Base-by-base conservation (phyloP, 1,284 basidiomycete genomes). In the Veloporphyrellus conicus region DNA sequence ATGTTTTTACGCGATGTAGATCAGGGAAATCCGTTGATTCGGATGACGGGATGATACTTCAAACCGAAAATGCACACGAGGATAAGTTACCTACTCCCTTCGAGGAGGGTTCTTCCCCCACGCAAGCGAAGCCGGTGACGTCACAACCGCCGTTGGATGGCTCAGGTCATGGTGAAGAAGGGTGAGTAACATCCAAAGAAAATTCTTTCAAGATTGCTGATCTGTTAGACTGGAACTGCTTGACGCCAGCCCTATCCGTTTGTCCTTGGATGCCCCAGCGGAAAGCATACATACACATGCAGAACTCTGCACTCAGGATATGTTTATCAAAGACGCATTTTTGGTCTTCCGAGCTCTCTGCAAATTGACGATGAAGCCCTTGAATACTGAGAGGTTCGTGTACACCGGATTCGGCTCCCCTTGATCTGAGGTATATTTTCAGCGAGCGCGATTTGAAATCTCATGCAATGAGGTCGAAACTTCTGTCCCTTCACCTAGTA, bases 281-380 rank as follows among this genome's bases (percentile, higher is more conserved):
- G 57, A 63, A 40, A 45, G 47, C 46, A 28, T 48, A 28, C 41
- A 66, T 35, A 20, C 37, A 2, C 47, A 41, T 14, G 27, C 45
- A 37, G 65, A 60, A 27, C 62, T 88, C 50, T 79, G 78, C 19
- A 73, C 74, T n/a, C 78, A 87, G 42, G 92, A 96, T 58, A 71
- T 94, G 41, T 93, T 93, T 66, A 79, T 95, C 62, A 97, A 97
- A 66, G 94, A 98, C 62, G 93, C 94, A 0, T 98, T 96, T 72
- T 77, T 98, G 53, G 93, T 98, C 19, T 95, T 97, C 71, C 79
- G 94, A 41, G 92, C 94, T 0, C 71, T 98, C 27, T 97, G 94
- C 74, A 97, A 97, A 67, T 73, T 97, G 54, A 93, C 92, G n/a
- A 96, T 97, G 93, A 97, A 96, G 66, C 87, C 93, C 15, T 72